A percentile compares a stretch with the other conserved stretches of the same genome.
Evolutionary conservation across 441 rosid genomes (phyloP).

Genomic region (Arabidopsis lyrata): DNA sequence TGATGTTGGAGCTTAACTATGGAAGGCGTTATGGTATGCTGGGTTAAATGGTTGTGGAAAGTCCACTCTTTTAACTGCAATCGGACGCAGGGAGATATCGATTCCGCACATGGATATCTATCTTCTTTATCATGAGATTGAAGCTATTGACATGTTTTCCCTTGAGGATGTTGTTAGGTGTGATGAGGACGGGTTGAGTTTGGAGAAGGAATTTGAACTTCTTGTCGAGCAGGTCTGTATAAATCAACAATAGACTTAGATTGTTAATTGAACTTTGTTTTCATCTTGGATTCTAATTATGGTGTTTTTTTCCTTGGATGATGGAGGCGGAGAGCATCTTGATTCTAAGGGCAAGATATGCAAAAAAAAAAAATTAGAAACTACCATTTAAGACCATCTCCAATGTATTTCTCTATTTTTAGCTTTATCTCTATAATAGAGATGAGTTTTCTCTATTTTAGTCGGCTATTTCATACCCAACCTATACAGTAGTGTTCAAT

Average conservation of each 20-base stretch:
- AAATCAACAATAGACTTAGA: not conserved
- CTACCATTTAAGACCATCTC: too few relatives aligned
- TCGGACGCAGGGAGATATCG: conserved; percentile 85
- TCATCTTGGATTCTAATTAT: not conserved
- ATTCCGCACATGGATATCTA: conserved; percentile 97
- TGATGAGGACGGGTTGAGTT: conserved; percentile 87
- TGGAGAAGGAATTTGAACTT: conserved; percentile 89
- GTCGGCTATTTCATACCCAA: too few relatives aligned
- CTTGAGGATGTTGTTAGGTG: conserved; percentile 86
- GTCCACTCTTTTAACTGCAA: conserved; percentile 85
- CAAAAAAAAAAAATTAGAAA: too few relatives aligned
- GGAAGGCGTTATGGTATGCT: conserved; percentile 96
- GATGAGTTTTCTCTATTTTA: too few relatives aligned
- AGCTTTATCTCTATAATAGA: too few relatives aligned
- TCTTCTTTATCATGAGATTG: conserved; percentile 86
- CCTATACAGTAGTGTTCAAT: too few relatives aligned
- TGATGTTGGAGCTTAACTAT: conserved; percentile 92
- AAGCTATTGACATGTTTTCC: conserved; percentile 96
- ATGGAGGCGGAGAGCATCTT: conserved; percentile 85
- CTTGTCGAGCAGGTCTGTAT: conserved; percentile 68
- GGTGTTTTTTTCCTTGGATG: conserved; percentile 58
- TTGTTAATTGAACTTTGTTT: not conserved
- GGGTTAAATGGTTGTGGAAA: conserved; percentile 97
- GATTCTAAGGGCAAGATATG: conserved; percentile 47
- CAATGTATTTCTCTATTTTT: too few relatives aligned